These are phyloP conservation scores for Rhynchosporium graminicola DNA, from an alignment of 2,329 filamentous ascomycete genomes.

Conservation along the genomic window DNA sequence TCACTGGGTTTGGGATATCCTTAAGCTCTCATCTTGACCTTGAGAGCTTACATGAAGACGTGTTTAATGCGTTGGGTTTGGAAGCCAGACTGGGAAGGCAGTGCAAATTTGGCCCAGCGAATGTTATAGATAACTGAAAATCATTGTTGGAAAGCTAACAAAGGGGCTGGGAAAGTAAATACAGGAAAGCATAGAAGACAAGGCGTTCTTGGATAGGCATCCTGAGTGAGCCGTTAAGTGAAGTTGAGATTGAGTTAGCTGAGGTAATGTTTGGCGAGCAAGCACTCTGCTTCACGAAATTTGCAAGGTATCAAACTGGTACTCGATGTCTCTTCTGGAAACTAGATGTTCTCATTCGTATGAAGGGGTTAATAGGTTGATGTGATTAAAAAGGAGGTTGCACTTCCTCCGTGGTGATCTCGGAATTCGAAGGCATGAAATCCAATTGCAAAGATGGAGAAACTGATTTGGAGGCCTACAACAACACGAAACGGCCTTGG, in stretches of 20 bases:
- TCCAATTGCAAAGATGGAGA: background rate
- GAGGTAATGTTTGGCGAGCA: conserved; percentile 21
- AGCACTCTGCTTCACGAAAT: conserved; percentile 25
- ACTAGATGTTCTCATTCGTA: too few relatives aligned
- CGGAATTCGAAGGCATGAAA: conserved; percentile 21
- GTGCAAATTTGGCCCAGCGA: conserved; percentile 20
- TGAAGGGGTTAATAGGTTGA: background rate
- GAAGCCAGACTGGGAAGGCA: conserved; percentile 20
- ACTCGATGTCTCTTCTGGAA: background rate
- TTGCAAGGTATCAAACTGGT: conserved; percentile 25
- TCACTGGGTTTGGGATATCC: too few relatives aligned
- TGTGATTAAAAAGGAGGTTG: conserved; percentile 24
- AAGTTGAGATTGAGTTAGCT: conserved; percentile 21
- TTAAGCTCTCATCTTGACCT: too few relatives aligned
- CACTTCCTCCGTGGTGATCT: conserved; percentile 20
- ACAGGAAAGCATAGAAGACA: conserved; percentile 13
- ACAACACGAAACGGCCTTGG: background rate
- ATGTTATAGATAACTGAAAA: conserved; percentile 18
- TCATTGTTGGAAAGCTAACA: conserved; percentile 23
- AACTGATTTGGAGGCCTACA: background rate
- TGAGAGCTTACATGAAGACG: background rate
- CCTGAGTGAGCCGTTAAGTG: conserved; percentile 22
- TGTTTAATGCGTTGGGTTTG: conserved; percentile 16
- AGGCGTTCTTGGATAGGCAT: conserved; percentile 19
- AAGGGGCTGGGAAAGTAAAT: conserved; percentile 24